Percentiles rank a stretch among this genome's conserved stretches.
phyloP scores from a whole-genome alignment of 2,329 filamentous ascomycete genomes.

The Xylariaceae sp. region DNA sequence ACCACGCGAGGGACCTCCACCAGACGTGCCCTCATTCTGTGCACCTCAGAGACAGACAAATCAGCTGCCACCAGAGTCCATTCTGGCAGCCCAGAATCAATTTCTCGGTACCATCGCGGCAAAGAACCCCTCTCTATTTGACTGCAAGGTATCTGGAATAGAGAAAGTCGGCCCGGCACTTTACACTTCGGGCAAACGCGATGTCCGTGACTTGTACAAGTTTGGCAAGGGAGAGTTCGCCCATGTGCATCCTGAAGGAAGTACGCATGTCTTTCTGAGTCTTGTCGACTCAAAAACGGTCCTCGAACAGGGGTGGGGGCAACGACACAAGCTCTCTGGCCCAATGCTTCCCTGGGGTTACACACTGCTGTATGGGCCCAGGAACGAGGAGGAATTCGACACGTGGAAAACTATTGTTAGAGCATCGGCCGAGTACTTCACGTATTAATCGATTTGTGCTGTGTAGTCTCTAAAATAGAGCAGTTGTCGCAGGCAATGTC shows the following conservation, averaged over 20 bases:
- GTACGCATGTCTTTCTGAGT: constrained; percentile 33
- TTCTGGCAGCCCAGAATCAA: neutral
- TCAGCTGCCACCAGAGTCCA: neutral
- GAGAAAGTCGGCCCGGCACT: neutral
- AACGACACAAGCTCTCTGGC: constrained; percentile 36
- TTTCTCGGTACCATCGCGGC: neutral
- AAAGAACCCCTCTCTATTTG: neutral
- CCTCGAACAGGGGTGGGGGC: constrained; percentile 35
- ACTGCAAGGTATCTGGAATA: neutral
- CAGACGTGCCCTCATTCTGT: neutral
- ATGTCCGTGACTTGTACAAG: neutral
- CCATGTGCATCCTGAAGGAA: constrained; percentile 1
- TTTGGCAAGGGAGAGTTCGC: constrained; percentile 3
- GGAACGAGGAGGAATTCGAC: constrained; percentile 33
- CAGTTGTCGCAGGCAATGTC: too few species aligned
- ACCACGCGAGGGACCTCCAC: neutral
- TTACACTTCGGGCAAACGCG: neutral
- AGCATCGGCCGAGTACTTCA: too few species aligned
- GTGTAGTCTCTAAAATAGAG: too few species aligned
- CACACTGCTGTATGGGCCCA: constrained; percentile 38
- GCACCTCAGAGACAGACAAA: constrained; percentile 3
- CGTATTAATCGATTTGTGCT: too few species aligned
- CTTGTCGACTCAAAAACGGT: constrained; percentile 34
- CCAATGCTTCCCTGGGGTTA: constrained; percentile 31
- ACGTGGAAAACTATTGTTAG: constrained; percentile 20